A percentile compares a stretch with the other conserved stretches of the same genome.
phyloP scores from a whole-genome alignment of 2,329 filamentous ascomycete species.

The Hypoxylon rubiginosum region DNA sequence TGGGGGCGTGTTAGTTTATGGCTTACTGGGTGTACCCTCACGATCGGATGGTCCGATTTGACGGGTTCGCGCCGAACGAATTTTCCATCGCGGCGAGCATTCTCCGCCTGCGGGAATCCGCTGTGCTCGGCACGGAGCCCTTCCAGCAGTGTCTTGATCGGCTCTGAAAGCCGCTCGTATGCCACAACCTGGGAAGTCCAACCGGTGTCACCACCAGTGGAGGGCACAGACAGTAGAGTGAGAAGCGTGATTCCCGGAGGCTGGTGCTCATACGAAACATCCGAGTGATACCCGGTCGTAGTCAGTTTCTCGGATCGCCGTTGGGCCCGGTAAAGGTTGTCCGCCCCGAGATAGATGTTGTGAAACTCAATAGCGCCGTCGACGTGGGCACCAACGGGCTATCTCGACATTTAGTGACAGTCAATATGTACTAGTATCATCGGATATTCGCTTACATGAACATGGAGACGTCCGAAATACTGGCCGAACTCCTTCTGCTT shows the following conservation, averaged over 20 bases:
- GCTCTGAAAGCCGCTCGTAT: conserved; percentile 55
- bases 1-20: not conserved
- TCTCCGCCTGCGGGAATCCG: conserved; percentile 56
- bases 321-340: conserved; percentile 58
- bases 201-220: conserved; percentile 56
- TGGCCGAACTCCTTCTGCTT: conserved; percentile 56
- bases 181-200: conserved; percentile 56
- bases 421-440: not conserved
- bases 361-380: conserved; percentile 60
- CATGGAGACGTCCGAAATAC: conserved; percentile 57
- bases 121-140: conserved; percentile 57
- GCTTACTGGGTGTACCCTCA: conserved; percentile 72
- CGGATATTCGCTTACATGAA: conserved; percentile 51
- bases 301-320: conserved; percentile 54
- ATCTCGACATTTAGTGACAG: conserved; percentile 7
- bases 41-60: conserved; percentile 73
- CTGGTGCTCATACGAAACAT: conserved; percentile 60
- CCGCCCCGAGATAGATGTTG: conserved; percentile 62
- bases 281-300: conserved; percentile 57
- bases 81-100: conserved; percentile 51
- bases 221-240: conserved; percentile 54
- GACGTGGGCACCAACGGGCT: conserved; percentile 60
- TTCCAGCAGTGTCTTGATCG: conserved; percentile 55
- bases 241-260: conserved; percentile 59
- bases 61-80: conserved; percentile 73